Conservation (phyloP, 1,139 yeast genomes). For the Petasospora fabianii region DNA sequence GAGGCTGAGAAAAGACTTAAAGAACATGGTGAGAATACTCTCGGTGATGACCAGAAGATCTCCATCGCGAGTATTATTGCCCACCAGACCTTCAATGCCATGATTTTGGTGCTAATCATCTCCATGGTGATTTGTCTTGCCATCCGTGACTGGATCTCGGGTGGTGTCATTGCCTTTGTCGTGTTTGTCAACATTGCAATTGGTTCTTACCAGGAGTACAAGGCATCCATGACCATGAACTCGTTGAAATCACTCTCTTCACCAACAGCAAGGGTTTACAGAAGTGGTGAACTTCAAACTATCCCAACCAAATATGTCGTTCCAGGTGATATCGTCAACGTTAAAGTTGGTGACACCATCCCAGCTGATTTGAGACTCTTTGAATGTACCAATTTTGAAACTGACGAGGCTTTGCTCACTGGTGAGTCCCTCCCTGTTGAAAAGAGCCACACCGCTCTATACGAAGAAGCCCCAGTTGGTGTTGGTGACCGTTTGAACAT, state of each 20-base stretch:
- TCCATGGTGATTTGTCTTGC: constrained; percentile 77
- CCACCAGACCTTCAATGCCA: constrained; percentile 75
- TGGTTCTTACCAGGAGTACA: constrained; percentile 67
- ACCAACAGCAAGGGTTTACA: constrained; percentile 64
- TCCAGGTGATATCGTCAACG: constrained; percentile 69
- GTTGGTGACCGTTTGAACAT: constrained; percentile 76
- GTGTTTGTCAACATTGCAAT: constrained; percentile 62
- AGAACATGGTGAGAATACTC: constrained; percentile 53
- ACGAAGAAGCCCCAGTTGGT: constrained; percentile 44
- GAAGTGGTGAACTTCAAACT: constrained; percentile 58
- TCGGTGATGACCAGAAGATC: constrained; percentile 59
- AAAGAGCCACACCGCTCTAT: constrained; percentile 46
- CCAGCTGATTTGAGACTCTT: constrained; percentile 73
- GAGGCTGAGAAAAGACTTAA: constrained; percentile 27
- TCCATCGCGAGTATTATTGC: constrained; percentile 56
- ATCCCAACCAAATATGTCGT: constrained; percentile 68
- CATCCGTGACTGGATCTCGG: constrained; percentile 76
- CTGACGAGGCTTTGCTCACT: constrained; percentile 77
- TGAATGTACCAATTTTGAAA: constrained; percentile 63
- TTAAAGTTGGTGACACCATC: constrained; percentile 72
- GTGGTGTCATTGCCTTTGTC: constrained; percentile 77
- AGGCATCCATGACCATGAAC: constrained; percentile 81
- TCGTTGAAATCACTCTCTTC: constrained; percentile 65
- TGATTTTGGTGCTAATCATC: constrained; percentile 70
- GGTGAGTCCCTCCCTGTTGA: constrained; percentile 80